Evolutionary conservation across 768 basidiomycete genomes (phyloP), one percentile per base, ranked within the genome.

Genomic region (Leucosporidium creatinivorum): DNA sequence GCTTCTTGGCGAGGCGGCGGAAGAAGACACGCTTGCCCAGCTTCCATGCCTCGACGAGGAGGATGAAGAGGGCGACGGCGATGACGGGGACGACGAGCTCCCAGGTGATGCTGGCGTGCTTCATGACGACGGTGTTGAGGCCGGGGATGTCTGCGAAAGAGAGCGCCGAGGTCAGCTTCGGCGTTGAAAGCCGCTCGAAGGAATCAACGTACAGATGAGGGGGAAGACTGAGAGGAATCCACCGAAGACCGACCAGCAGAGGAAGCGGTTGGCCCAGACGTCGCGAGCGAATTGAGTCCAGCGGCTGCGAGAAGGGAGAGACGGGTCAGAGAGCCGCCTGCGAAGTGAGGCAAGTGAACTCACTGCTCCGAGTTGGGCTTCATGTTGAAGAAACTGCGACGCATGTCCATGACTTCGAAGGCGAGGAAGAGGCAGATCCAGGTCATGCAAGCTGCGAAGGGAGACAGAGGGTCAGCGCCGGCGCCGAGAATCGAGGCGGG

Each of bases 51-150:
- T 76, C 75, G 30, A 63, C n/a, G 33, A 64, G 23, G n/a, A 61
- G 30, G 61, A 75, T 13, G 69, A 74, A 78, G 57, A 75, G n/a
- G 28, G 68, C 63, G 23, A 75, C 52, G 13, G 52, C 25, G 52
- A 54, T 25, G 25, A 54, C 26, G 19, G 51, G 30, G 26, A 19
- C 26, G 52, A 28, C 52, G 52, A 79, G 71, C 69, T 77, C 80
- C 80, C 78, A 79, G 15, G 71, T 73, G 51, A 80, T 72, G 2
- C 75, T 62, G 6, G 66, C 67, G 61, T 79, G 73, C 25, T 78
- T 74, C 77, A 81, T 80, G 26, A 79, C 79, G 58, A 74, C 65
- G 57, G 73, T 65, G 73, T 77, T 78, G 63, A 78, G 74, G 1
- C 66, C 69, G n/a, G 76, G 76, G 18, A 59, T 59, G 44, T 59